Evolutionary conservation across 2,329 filamentous ascomycete genomes (phyloP).

Genomic region (Massarina eburnea): DNA sequence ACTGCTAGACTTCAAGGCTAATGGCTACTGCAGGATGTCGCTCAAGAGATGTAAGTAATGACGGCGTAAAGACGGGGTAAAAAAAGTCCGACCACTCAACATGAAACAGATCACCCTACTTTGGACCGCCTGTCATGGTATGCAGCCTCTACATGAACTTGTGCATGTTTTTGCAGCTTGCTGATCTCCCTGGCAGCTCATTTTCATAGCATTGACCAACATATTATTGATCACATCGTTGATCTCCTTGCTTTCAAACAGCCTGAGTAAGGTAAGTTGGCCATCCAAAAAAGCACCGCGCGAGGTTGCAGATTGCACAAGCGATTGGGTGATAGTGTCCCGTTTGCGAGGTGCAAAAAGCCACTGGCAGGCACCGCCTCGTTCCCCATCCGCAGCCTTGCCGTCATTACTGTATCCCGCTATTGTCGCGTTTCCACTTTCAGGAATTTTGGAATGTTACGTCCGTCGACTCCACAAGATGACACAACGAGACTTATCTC

Average conservation of each 20-base stretch:
- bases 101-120: slow-evolving; percentile 48
- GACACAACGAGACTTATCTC: not conserved
- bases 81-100: slow-evolving; percentile 13
- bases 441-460: not conserved
- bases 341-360: slow-evolving; percentile 12
- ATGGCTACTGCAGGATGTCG: slow-evolving; percentile 44
- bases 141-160: slow-evolving; percentile 4
- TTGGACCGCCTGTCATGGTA: slow-evolving; percentile 57
- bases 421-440: not conserved
- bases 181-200: slow-evolving; percentile 50
- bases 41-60: slow-evolving; percentile 46
- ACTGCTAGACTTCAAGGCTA: slow-evolving; percentile 14
- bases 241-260: slow-evolving; percentile 77
- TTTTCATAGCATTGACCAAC: slow-evolving; percentile 76
- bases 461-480: not conserved
- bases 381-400: slow-evolving; percentile 17
- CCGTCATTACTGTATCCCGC: slow-evolving; percentile 7
- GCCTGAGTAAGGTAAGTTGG: slow-evolving; percentile 60
- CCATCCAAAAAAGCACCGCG: slow-evolving; percentile 8
- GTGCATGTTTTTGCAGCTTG: slow-evolving; percentile 16
- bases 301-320: slow-evolving; percentile 12
- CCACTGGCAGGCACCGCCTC: slow-evolving; percentile 22
- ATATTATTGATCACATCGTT: slow-evolving; percentile 78
- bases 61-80: not conserved
- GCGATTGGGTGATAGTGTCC: slow-evolving; percentile 25